Evolutionary conservation across 1,284 basidiomycete genomes (phyloP).

Genomic region (Athelia sp.): DNA sequence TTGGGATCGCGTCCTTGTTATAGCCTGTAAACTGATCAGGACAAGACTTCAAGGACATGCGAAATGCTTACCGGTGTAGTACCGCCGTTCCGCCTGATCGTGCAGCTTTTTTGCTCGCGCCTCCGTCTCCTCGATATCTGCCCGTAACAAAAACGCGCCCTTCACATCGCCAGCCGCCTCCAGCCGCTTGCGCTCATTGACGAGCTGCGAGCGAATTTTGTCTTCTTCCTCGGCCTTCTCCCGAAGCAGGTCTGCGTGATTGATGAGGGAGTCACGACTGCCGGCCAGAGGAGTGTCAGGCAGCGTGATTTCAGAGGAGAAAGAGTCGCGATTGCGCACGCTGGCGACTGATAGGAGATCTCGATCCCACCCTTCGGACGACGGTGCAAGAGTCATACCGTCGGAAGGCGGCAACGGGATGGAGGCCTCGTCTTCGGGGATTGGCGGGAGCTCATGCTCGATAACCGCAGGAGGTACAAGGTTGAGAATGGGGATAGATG

Average conservation of each 20-base stretch:
- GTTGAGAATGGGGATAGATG: not conserved
- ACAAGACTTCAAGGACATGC: no score
- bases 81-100: not conserved
- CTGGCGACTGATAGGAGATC: not conserved
- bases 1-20: not conserved
- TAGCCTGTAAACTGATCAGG: no score
- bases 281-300: not conserved
- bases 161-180: not conserved
- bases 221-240: constrained; percentile 1
- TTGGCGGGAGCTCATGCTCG: not conserved
- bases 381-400: not conserved
- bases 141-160: not conserved
- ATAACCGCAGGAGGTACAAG: not conserved
- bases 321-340: not conserved
- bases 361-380: not conserved
- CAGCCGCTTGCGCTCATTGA: not conserved
- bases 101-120: not conserved
- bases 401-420: not conserved
- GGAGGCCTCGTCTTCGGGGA: not conserved
- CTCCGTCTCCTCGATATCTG: not conserved
- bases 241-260: not conserved
- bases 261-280: not conserved
- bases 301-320: not conserved
- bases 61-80: not conserved
- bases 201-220: not conserved